phyloP scores from a whole-genome alignment of 2,329 filamentous ascomycete genomes.

The Furcasterigmium sp. region DNA sequence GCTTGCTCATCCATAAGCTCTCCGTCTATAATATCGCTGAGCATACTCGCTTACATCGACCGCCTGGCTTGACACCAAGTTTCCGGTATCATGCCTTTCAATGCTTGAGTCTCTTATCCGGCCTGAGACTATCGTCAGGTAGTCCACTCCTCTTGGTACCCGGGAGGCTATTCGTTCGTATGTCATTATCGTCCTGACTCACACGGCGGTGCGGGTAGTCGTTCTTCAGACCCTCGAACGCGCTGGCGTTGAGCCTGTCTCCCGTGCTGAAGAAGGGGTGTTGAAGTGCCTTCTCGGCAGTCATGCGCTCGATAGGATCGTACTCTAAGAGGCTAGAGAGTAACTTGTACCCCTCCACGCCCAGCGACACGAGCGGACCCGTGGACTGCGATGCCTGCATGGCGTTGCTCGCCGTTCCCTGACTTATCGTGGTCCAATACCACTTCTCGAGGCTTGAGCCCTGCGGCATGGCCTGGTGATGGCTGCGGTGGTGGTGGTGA shows the following conservation, averaged over 20 bases:
- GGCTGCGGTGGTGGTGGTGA: constrained; percentile 33
- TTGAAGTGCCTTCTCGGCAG: constrained; percentile 80
- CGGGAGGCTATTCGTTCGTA: constrained; percentile 80
- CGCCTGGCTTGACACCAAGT: too few species aligned
- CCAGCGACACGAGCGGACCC: constrained; percentile 53
- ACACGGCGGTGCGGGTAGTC: constrained; percentile 89
- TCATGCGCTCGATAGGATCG: constrained; percentile 83
- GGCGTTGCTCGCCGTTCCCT: constrained; percentile 43
- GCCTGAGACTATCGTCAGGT: constrained; percentile 71
- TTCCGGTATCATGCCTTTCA: too few species aligned
- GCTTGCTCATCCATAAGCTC: too few species aligned
- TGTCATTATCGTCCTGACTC: constrained; percentile 93
- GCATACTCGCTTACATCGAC: too few species aligned
- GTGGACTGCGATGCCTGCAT: constrained; percentile 32
- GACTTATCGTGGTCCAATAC: constrained; percentile 68
- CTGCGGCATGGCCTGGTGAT: constrained; percentile 30
- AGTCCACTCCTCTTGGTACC: constrained; percentile 86
- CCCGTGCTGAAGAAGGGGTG: constrained; percentile 83
- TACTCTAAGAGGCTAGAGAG: constrained; percentile 84
- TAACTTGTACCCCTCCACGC: constrained; percentile 74
- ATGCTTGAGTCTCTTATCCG: constrained; percentile 59
- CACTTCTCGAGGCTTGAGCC: constrained; percentile 66
- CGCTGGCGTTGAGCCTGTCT: constrained; percentile 71
- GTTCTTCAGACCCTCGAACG: constrained; percentile 82
- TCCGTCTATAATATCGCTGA: too few species aligned